A percentile compares a stretch with the other conserved stretches of the same genome.
These are phyloP conservation scores for Pythium phragmitis DNA, from an alignment of 352 stramenopile genomes.

Conservation along the genomic window DNA sequence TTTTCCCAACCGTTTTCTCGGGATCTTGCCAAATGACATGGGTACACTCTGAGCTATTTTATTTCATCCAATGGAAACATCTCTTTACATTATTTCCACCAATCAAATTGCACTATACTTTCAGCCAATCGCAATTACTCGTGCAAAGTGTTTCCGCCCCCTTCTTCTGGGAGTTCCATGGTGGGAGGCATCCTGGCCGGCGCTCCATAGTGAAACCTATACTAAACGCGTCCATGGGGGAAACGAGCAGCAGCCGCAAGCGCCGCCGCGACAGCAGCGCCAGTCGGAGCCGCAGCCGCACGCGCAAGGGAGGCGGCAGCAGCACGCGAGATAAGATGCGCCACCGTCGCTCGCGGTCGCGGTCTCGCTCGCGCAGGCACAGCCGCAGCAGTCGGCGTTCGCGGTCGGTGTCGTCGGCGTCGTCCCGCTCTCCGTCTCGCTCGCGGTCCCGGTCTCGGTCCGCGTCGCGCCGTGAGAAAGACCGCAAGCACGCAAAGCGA, in stretches of 20 bases:
- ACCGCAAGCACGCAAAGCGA: conserved; percentile 23
- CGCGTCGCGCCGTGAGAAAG: conserved; percentile 18
- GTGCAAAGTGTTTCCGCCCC: conserved; percentile 1
- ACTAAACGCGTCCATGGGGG: conserved; percentile 21
- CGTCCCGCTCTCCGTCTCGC: conserved; percentile 8
- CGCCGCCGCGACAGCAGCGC: conserved; percentile 28
- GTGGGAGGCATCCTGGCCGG: neutral
- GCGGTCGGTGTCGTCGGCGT: conserved; percentile 5
- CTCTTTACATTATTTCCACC: conserved; percentile 20
- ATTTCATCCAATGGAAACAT: conserved; percentile 22
- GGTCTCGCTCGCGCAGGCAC: conserved; percentile 10
- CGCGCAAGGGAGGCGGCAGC: conserved; percentile 10
- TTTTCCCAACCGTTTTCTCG: neutral
- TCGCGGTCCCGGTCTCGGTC: conserved; percentile 11
- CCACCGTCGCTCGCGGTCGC: conserved; percentile 14
- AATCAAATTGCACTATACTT: neutral
- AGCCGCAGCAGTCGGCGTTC: conserved; percentile 8
- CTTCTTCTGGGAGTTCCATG: neutral
- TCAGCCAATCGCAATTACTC: neutral
- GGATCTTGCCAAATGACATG: conserved; percentile 2
- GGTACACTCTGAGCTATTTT: conserved; percentile 6
- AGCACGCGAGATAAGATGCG: conserved; percentile 17
- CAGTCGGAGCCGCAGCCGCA: conserved; percentile 30
- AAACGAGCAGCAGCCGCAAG: conserved; percentile 35
- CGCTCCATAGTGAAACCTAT: conserved; percentile 20